Evolutionary conservation across 371 early-diverging fungal species (phyloP), one percentile per base, ranked within the genome.

Genomic region (Apophysomyces variabilis): DNA sequence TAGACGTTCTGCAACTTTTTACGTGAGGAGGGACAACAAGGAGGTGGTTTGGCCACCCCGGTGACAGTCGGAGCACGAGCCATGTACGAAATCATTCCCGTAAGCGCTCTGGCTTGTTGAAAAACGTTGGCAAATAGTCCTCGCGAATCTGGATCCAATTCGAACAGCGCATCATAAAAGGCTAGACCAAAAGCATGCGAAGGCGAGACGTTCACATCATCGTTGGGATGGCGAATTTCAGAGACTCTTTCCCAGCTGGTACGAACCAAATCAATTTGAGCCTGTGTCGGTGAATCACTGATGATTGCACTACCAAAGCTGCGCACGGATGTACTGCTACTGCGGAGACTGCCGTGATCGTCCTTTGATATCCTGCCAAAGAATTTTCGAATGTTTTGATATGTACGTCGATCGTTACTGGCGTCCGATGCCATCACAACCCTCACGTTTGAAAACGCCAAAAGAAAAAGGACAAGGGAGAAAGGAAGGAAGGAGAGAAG

Each of bases 1-100:
- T 56, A 37, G 39, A 47, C 35, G 37, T 58, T 37, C n/a, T 66
- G 61, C 7, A 50, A 41, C 44, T 61, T 61, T 2, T 67, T 71
- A 0, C 61, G 43, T 0, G 63, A 36, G 6, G 64, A 64, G 39
- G 70, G 65, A 14, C 61, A 56, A 18, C 58, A 59, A n/a, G 41
- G 46, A 12, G 57, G 35, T 11, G 58, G 38, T 11, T 21, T 18
- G 18, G 65, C 26, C 16, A 56, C 65, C 5, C 66, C 64, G 4
- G 71, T 63, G 7, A 71, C 68, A 43, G 61, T 57, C 0, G 76
- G 77, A 16, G 77, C 71, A 58, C 76, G 60, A 13, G 76, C 71
- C 39, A 82, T 74, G 44, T 74, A 82, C 0, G 74, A 73, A 6
- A 82, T 77, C 75, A 82, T 79, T 1, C 82, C 79, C 4, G 79